A percentile compares a stretch with the other conserved stretches of the same genome.
Conservation (phyloP, 345 rosid genomes). For the Murraya koenigii region DNA sequence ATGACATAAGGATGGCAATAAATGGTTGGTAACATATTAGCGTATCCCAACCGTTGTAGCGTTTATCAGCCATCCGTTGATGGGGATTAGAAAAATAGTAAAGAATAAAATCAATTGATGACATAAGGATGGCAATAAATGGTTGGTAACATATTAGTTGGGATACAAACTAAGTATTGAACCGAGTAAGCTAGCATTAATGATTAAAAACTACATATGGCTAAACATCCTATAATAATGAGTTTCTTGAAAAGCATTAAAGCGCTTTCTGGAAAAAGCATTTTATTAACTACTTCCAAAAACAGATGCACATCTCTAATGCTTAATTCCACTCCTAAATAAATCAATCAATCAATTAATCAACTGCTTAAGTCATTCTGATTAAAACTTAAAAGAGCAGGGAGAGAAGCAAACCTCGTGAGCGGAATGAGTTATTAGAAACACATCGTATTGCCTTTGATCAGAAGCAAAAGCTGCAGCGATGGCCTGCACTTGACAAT, state of each 20-base stretch:
- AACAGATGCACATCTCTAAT: background rate
- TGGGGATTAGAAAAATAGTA: too few relatives aligned
- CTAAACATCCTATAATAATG: background rate
- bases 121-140: too few relatives aligned
- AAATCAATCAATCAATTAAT: background rate
- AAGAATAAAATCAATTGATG: too few relatives aligned
- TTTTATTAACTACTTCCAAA: too few relatives aligned
- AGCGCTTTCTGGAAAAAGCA: background rate
- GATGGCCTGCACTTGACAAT: slow-evolving; percentile 48
- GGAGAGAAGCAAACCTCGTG: slow-evolving; percentile 48
- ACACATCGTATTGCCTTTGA: slow-evolving; percentile 46
- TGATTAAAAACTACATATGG: too few relatives aligned
- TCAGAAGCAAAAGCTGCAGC: slow-evolving; percentile 73
- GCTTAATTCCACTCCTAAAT: background rate
- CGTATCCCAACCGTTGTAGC: too few relatives aligned
- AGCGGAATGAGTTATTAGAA: slow-evolving; percentile 70
- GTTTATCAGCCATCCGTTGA: too few relatives aligned
- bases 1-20: too few relatives aligned
- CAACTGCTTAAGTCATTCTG: background rate
- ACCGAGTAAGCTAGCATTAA: too few relatives aligned
- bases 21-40: too few relatives aligned
- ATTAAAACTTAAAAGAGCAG: background rate
- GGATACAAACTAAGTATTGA: too few relatives aligned
- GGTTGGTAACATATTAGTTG: too few relatives aligned
- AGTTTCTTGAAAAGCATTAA: background rate